Base-by-base conservation (phyloP, 306 rosid genomes). In the Begonia peltatifolia region DNA sequence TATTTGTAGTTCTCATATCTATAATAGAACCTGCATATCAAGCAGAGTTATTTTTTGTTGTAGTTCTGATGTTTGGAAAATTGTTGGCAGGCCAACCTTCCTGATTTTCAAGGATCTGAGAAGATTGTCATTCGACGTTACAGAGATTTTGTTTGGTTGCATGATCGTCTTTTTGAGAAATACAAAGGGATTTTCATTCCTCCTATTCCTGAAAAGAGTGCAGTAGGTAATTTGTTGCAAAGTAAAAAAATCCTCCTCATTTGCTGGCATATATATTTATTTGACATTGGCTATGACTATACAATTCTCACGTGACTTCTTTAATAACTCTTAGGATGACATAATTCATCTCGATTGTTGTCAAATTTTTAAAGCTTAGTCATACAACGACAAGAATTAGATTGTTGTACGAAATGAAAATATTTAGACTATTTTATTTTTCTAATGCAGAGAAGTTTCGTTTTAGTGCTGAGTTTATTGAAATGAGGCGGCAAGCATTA, bases 51-150 rank as follows among this genome's bases (percentile, higher is more conserved):
- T 30, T 30, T 30, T 30, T 30, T 30, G 38, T 30, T 1, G 9
- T 30, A 7, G 8, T 30, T 30, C 9, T 30, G 38, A 30, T 30
- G 38, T 30, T 30, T 30, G 38, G 9, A 30, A 38, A 12, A 14
- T 50, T 50, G 53, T 58, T 76, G 56, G 66, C 85, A 90, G 99
- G 83, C 99, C 59, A 90, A 86, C 77, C 78, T 86, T 46, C 81
- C 84, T 1, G 99, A 90, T 38, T 90, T 80, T 66, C 99, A 86
- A 73, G 99, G 94, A 46, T 80, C 94, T 2, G 99, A 90, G 84
- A 90, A 90, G 88, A 90, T 90, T 79, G 99, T 90, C 56, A 90
- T 90, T 71, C 78, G 99, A 42, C 87, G 99, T 13, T 90, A 90
- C 70, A 86, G 81, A 62, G 99, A 90, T 73, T 90, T 90, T 69